Base-by-base conservation (phyloP, 352 stramenopile genomes). In the Phytophthora pini region DNA sequence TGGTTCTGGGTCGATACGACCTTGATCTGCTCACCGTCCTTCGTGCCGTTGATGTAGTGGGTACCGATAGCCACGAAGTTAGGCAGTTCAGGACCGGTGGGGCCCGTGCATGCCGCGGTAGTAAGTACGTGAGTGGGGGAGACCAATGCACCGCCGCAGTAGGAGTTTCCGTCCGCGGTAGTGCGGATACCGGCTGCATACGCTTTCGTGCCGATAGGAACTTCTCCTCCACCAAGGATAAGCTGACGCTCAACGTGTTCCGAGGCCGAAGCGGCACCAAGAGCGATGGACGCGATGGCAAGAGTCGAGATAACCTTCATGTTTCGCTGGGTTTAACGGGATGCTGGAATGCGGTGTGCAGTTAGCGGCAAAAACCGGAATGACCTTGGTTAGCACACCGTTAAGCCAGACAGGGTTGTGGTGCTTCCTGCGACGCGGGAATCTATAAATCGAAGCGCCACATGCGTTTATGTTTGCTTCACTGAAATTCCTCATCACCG, bases 161-260 rank as follows among this genome's bases (percentile, higher is more conserved):
- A 69, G 1, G 44, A 41, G 22, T 64, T 38, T 49, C 49, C 62
- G 13, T 69, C 66, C 5, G 47, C 8, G 7, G 53, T 66, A 5
- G 52, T n/a, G 9, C 64, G 63, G 15, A 82, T 24, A 10, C 70
- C 61, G 20, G 50, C 24, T 0, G 60, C 50, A 61, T 78, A 88
- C 26, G 66, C 67, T 54, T 79, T 77, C 26, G 47, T 74, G 11
- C 72, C 70, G 5, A 58, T 54, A 0, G 74, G 69, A 20, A 85
- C 66, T 2, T 68, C 55, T 0, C 49, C 68, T 17, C 76, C 74
- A 11, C 80, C 75, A 9, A 87, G 51, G 29, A 89, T 64, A 20
- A 68, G 58, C 24, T 53, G n/a, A 17, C 52, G 57, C 10, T 61
- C 43, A n/a, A 51, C 55, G 13, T 56, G 39, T 15, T 60, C 46